Conservation (phyloP, 805 yeast species). For the Allodekkera sacchari region DNA sequence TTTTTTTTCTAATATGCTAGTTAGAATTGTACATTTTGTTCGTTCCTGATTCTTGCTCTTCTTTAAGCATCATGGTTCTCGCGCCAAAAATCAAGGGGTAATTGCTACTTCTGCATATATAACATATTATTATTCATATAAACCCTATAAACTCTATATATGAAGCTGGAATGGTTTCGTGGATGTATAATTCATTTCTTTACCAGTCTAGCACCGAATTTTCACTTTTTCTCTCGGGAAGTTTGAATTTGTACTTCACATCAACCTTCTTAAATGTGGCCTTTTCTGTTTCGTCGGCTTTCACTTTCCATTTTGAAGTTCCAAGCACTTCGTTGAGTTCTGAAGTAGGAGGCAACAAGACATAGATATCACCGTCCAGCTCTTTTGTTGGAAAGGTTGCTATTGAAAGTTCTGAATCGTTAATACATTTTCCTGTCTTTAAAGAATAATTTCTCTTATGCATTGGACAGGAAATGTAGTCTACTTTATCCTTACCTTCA, state of each 20-base stretch:
- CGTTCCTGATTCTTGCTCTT: too few species aligned
- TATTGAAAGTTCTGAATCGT: conserved; percentile 22
- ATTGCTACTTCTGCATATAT: background rate
- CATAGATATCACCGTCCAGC: conserved; percentile 21
- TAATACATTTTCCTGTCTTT: conserved; percentile 24
- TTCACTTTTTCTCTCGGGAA: conserved; percentile 13
- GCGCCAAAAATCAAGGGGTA: background rate
- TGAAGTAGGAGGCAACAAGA: conserved; percentile 23
- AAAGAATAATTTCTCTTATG: conserved; percentile 28
- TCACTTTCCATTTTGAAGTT: conserved; percentile 27
- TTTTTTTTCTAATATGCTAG: too few species aligned
- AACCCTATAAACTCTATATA: background rate
- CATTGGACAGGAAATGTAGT: conserved; percentile 29
- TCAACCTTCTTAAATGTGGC: conserved; percentile 14
- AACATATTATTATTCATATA: background rate
- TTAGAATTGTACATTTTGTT: too few species aligned
- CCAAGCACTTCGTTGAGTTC: conserved; percentile 29
- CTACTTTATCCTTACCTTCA: conserved; percentile 22
- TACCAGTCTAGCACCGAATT: background rate
- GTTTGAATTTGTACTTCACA: conserved; percentile 15
- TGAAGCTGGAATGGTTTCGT: background rate
- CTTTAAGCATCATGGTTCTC: too few species aligned
- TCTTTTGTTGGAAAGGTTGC: conserved; percentile 29
- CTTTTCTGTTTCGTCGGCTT: conserved; percentile 15
- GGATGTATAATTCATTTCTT: conserved; percentile 1